These are phyloP conservation scores for Mycena vulgaris DNA, from an alignment of 768 basidiomycete genomes.

Conservation along the genomic window DNA sequence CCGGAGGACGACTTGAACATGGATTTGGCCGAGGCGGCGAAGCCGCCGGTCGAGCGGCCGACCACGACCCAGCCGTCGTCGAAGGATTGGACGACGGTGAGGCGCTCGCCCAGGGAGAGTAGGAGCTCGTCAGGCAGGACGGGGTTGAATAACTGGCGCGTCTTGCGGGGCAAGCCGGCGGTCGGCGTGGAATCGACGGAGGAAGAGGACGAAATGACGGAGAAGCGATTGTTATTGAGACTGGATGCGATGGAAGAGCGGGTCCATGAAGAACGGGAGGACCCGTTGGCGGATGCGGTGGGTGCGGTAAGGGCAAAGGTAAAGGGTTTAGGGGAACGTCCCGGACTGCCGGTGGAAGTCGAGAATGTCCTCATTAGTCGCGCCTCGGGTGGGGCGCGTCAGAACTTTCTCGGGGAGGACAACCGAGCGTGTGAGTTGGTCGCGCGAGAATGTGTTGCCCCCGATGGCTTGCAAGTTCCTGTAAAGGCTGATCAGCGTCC, in stretches of 20 bases:
- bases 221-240: slow-evolving; percentile 55
- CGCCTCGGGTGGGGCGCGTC: slow-evolving; percentile 48
- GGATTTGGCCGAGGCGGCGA: slow-evolving; percentile 53
- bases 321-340: slow-evolving; percentile 59
- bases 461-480: slow-evolving; percentile 23
- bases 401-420: slow-evolving; percentile 69
- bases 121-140: slow-evolving; percentile 84
- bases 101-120: slow-evolving; percentile 68
- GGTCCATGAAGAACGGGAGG: slow-evolving; percentile 45
- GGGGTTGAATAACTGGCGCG: slow-evolving; percentile 77
- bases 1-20: slow-evolving; percentile 53
- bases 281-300: slow-evolving; percentile 38
- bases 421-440: slow-evolving; percentile 60
- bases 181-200: slow-evolving; percentile 53
- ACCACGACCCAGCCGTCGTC: slow-evolving; percentile 90
- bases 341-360: slow-evolving; percentile 61
- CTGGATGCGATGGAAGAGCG: slow-evolving; percentile 51
- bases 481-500: background rate
- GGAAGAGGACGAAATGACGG: slow-evolving; percentile 55
- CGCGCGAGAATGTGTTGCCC: slow-evolving; percentile 55
- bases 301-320: slow-evolving; percentile 55
- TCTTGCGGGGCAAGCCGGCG: slow-evolving; percentile 61
- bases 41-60: slow-evolving; percentile 62
- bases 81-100: slow-evolving; percentile 76
- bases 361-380: slow-evolving; percentile 59